These are phyloP conservation scores for Gymnopilus dilepis DNA, from an alignment of 768 basidiomycete genomes.

Conservation along the genomic window DNA sequence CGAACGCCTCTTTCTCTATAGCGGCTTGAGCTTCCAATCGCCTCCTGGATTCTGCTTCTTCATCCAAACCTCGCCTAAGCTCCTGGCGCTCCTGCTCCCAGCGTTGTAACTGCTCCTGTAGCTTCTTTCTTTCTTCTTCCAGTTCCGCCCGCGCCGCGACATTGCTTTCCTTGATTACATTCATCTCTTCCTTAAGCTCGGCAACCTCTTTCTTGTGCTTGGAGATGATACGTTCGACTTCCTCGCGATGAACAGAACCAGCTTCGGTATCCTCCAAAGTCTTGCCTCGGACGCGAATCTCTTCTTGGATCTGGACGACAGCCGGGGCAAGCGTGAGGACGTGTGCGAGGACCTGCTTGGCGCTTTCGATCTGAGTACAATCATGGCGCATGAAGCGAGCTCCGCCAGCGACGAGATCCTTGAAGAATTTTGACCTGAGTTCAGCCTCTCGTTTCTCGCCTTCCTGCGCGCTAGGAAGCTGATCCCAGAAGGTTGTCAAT, in stretches of 20 bases:
- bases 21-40: not conserved
- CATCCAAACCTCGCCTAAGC: not conserved
- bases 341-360: conserved; percentile 36
- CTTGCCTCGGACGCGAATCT: conserved; percentile 21
- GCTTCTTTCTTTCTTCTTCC: not conserved
- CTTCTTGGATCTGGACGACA: conserved; percentile 19
- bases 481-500: conserved; percentile 50
- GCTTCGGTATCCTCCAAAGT: conserved; percentile 39
- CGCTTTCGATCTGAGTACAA: conserved; percentile 33
- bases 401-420: conserved; percentile 44
- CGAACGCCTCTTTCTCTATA: too few species aligned
- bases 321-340: conserved; percentile 24
- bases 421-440: conserved; percentile 45
- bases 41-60: not conserved
- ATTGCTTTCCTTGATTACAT: not conserved
- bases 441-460: conserved; percentile 37
- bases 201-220: too few species aligned
- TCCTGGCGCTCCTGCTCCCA: not conserved
- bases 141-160: not conserved
- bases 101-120: not conserved
- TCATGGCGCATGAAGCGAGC: conserved; percentile 43
- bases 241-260: not conserved
- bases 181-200: not conserved
- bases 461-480: too few species aligned
- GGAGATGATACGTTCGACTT: not conserved